Percentiles rank a stretch among this genome's conserved stretches.
phyloP scores from a whole-genome alignment of 805 yeast genomes.

The Candida corydali region DNA sequence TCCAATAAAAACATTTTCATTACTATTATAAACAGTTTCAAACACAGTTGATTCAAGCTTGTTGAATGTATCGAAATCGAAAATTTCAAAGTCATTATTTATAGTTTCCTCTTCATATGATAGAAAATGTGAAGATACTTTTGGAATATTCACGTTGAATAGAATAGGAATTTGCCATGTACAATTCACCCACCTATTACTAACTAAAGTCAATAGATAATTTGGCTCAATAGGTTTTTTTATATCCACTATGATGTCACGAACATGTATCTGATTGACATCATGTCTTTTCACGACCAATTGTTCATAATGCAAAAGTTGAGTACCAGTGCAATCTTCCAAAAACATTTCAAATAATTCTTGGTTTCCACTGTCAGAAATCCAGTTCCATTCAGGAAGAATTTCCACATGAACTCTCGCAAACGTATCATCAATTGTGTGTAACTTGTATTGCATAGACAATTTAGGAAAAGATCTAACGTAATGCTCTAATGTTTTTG shows the following conservation, averaged over 20 bases:
- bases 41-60: slow-evolving; percentile 71
- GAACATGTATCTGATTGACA: slow-evolving; percentile 48
- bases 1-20: slow-evolving; percentile 63
- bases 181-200: slow-evolving; percentile 85
- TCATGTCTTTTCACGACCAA: slow-evolving; percentile 49
- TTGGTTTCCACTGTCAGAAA: slow-evolving; percentile 49
- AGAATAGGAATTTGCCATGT: slow-evolving; percentile 59
- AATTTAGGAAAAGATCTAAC: slow-evolving; percentile 73
- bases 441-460: slow-evolving; percentile 53
- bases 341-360: slow-evolving; percentile 69
- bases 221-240: slow-evolving; percentile 61
- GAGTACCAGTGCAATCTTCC: slow-evolving; percentile 82
- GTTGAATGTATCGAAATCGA: slow-evolving; percentile 56
- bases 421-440: slow-evolving; percentile 73
- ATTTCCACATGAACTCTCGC: slow-evolving; percentile 64
- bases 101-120: slow-evolving; percentile 24
- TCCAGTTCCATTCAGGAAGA: slow-evolving; percentile 75
- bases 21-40: slow-evolving; percentile 51
- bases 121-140: slow-evolving; percentile 51
- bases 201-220: slow-evolving; percentile 65
- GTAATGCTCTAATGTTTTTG: slow-evolving; percentile 54
- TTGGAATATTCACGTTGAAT: slow-evolving; percentile 54
- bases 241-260: slow-evolving; percentile 65
- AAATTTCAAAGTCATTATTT: slow-evolving; percentile 45
- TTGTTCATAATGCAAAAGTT: slow-evolving; percentile 54